Evolutionary conservation across 2,329 filamentous ascomycete species (phyloP).

Genomic region (Bipolaris cookei): DNA sequence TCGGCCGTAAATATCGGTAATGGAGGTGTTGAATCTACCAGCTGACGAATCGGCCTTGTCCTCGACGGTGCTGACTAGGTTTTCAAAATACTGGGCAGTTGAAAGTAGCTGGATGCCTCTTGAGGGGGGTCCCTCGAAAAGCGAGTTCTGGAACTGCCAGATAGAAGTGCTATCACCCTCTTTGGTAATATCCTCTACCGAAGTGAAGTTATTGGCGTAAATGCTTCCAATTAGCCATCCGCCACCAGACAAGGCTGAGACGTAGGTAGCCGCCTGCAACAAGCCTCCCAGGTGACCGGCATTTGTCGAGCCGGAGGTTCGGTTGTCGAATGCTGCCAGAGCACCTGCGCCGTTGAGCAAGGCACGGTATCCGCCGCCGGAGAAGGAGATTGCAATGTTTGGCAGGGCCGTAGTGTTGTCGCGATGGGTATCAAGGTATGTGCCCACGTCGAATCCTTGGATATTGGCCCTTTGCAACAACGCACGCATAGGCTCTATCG

Average conservation of each 20-base stretch:
- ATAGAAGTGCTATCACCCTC: slow-evolving; percentile 55
- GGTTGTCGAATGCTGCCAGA: slow-evolving; percentile 77
- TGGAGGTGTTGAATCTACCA: slow-evolving; percentile 67
- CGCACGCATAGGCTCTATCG: slow-evolving; percentile 74
- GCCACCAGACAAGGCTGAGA: slow-evolving; percentile 81
- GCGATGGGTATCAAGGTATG: slow-evolving; percentile 69
- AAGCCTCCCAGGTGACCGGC: slow-evolving; percentile 78
- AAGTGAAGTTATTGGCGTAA: slow-evolving; percentile 78
- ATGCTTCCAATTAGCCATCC: slow-evolving; percentile 85
- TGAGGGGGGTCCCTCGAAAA: slow-evolving; percentile 64
- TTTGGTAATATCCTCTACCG: slow-evolving; percentile 64
- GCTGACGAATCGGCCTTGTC: slow-evolving; percentile 66
- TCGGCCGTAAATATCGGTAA: slow-evolving; percentile 89
- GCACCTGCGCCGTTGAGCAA: slow-evolving; percentile 83
- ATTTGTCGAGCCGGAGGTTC: slow-evolving; percentile 67
- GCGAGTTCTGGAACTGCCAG: slow-evolving; percentile 69
- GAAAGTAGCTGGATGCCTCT: slow-evolving; percentile 60
- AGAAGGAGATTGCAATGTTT: slow-evolving; percentile 77
- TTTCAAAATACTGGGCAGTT: slow-evolving; percentile 67
- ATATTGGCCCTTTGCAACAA: slow-evolving; percentile 77
- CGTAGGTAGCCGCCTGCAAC: slow-evolving; percentile 80
- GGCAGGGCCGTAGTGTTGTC: slow-evolving; percentile 65
- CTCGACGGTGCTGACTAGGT: slow-evolving; percentile 64
- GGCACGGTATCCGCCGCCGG: slow-evolving; percentile 87
- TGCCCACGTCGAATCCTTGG: slow-evolving; percentile 74